Evolutionary conservation across 2,329 filamentous ascomycete genomes (phyloP).

Genomic region (Colletotrichum higginsianum): DNA sequence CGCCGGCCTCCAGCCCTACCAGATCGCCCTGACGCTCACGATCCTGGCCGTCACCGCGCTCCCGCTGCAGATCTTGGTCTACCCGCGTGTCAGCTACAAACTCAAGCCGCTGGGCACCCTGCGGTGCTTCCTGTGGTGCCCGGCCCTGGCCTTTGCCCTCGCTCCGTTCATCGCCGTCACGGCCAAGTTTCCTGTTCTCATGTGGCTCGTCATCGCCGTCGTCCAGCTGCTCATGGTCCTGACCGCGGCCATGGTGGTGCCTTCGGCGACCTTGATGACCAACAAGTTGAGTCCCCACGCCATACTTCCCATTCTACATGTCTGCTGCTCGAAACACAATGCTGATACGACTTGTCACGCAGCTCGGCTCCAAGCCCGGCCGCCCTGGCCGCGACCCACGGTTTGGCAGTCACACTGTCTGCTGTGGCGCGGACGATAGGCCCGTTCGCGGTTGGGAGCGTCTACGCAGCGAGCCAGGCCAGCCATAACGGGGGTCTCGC

Average conservation of each 20-base stretch:
- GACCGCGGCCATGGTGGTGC: conserved; percentile 18
- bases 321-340: no score
- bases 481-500: neutral
- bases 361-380: conserved; percentile 11
- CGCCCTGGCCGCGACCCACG: conserved; percentile 4
- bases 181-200: neutral
- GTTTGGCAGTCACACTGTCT: conserved; percentile 1
- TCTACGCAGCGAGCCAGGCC: conserved; percentile 5
- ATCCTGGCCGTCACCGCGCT: neutral
- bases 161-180: conserved; percentile 1
- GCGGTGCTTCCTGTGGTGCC: conserved; percentile 10
- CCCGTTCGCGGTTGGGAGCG: neutral
- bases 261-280: conserved; percentile 3
- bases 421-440: neutral
- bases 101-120: neutral
- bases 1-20: neutral
- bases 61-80: neutral
- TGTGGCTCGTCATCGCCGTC: conserved; percentile 7
- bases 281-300: conserved; percentile 11
- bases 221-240: conserved; percentile 24
- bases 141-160: conserved; percentile 3
- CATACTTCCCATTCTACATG: no score
- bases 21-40: neutral
- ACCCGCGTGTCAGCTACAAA: neutral
- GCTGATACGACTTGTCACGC: neutral